Conservation (phyloP, 2,329 filamentous ascomycete genomes). For the Aspergillus fijiensis region DNA sequence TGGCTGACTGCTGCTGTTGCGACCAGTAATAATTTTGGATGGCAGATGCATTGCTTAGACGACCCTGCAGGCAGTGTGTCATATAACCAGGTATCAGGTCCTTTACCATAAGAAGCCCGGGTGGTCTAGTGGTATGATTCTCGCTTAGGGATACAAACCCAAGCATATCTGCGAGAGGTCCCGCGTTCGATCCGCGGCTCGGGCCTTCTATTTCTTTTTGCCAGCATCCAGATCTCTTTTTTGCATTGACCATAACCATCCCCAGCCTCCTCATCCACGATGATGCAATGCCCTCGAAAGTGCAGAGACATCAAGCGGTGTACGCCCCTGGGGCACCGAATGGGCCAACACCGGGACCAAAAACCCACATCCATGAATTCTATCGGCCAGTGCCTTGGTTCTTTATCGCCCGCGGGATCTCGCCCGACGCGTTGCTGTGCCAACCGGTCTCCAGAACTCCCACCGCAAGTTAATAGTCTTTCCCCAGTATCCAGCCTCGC, state of each 20-base stretch:
- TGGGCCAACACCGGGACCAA: not conserved
- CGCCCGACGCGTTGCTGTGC: constrained; percentile 1
- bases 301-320: not conserved
- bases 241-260: not conserved
- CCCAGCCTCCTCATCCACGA: not conserved
- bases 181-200: constrained; percentile 14
- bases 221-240: not conserved
- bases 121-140: constrained; percentile 13
- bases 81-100: not conserved
- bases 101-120: constrained; percentile 8
- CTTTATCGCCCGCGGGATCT: not conserved
- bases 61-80: too few relatives aligned
- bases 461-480: not conserved
- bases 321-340: not conserved
- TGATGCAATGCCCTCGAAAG: not conserved
- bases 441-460: not conserved
- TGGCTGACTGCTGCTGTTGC: too few relatives aligned
- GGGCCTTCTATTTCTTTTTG: constrained; percentile 8
- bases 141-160: constrained; percentile 10
- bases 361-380: not conserved
- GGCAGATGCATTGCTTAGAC: too few relatives aligned
- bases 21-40: too few relatives aligned
- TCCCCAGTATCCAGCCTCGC: not conserved
- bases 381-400: not conserved
- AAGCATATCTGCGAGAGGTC: constrained; percentile 15